Evolutionary conservation across 345 rosid genomes (phyloP).

Genomic region (Aquilaria sinensis): DNA sequence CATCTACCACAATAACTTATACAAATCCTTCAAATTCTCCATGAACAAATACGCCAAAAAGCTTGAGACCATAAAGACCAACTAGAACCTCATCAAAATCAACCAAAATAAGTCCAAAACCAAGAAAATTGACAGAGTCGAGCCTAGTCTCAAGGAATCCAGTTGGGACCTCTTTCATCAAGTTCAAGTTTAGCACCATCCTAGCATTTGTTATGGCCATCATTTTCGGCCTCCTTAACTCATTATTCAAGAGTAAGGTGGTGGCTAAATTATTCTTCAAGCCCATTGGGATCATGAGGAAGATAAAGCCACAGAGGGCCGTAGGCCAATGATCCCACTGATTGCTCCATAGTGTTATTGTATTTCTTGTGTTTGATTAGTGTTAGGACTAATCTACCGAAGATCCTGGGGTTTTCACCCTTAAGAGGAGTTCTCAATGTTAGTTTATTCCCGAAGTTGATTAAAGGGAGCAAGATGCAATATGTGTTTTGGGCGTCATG

Average conservation of each 20-base stretch:
- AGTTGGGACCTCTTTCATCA: slow-evolving; percentile 93
- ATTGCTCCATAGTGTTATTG: slow-evolving; percentile 93
- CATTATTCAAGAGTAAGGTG: slow-evolving; percentile 89
- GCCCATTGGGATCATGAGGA: slow-evolving; percentile 70
- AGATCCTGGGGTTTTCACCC: slow-evolving; percentile 73
- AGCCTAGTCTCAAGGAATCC: slow-evolving; percentile 84
- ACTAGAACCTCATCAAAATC: slow-evolving; percentile 41
- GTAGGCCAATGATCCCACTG: slow-evolving; percentile 75
- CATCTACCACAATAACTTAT: slow-evolving; percentile 89
- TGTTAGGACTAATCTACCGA: slow-evolving; percentile 82
- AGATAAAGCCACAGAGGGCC: slow-evolving; percentile 90
- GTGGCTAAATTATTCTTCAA: slow-evolving; percentile 88
- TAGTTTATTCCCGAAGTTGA: no score
- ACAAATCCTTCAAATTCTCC: slow-evolving; percentile 88
- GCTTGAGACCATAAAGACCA: slow-evolving; percentile 87
- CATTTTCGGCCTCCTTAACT: slow-evolving; percentile 83
- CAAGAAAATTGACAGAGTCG: slow-evolving; percentile 96
- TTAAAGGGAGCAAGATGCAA: no score
- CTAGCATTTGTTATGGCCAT: slow-evolving; percentile 86
- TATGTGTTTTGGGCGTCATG: no score
- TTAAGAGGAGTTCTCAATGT: no score
- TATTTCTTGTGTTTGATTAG: slow-evolving; percentile 84
- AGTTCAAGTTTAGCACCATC: slow-evolving; percentile 98
- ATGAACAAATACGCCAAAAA: slow-evolving; percentile 94
- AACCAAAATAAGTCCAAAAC: slow-evolving; percentile 68